These are phyloP conservation scores for Goffeauzyma gilvescens DNA, from an alignment of 768 basidiomycete genomes.

Conservation along the genomic window DNA sequence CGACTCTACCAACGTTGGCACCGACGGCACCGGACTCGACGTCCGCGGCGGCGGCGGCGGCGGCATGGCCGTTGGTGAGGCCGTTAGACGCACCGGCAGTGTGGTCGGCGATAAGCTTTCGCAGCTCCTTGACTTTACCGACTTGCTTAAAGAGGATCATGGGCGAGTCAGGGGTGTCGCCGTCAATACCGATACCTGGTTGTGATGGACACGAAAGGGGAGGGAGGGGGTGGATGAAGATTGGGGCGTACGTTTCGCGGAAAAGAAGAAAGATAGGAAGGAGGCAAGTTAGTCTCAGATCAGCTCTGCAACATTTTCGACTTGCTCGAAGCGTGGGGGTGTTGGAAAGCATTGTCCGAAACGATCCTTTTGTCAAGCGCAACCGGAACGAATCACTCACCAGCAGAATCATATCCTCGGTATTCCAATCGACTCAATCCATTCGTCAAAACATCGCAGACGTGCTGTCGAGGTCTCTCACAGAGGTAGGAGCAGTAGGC, in stretches of 20 bases:
- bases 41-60: conserved; percentile 6
- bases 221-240: neutral
- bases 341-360: too few relatives aligned
- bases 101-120: conserved; percentile 57
- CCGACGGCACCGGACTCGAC: conserved; percentile 6
- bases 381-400: conserved; percentile 25
- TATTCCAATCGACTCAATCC: conserved; percentile 93
- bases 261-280: neutral
- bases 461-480: conserved; percentile 83
- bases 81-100: conserved; percentile 14
- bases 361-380: too few relatives aligned
- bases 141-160: conserved; percentile 82
- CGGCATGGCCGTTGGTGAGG: conserved; percentile 5
- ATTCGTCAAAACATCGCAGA: conserved; percentile 73
- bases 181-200: conserved; percentile 49
- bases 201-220: neutral
- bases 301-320: neutral
- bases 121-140: conserved; percentile 83
- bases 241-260: neutral
- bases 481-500: conserved; percentile 84
- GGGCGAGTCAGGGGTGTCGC: conserved; percentile 58
- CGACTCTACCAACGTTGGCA: conserved; percentile 33
- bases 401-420: conserved; percentile 90
- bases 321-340: too few relatives aligned
- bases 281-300: neutral